A percentile compares a stretch with the other conserved stretches of the same genome.
Conservation (phyloP, 495 filamentous ascomycete species). For the Letharia columbiana region DNA sequence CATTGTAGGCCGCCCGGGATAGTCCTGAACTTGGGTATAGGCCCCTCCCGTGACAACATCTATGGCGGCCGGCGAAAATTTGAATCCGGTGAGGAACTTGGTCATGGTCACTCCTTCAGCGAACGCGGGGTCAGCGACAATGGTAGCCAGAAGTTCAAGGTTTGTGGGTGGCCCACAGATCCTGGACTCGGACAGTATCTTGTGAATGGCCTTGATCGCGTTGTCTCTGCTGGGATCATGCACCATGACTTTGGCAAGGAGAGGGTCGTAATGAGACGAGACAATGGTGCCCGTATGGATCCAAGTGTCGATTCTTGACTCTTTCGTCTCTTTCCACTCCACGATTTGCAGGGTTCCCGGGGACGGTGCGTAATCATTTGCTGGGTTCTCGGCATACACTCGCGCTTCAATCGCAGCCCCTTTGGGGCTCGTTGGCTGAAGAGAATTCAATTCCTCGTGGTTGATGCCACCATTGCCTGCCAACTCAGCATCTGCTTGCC, state of each 20-base stretch:
- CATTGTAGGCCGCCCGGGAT: constrained; percentile 45
- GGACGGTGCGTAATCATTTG: constrained; percentile 46
- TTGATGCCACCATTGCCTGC: constrained; percentile 36
- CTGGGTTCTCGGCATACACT: constrained; percentile 55
- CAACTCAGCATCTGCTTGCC: constrained; percentile 42
- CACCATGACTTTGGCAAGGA: constrained; percentile 56
- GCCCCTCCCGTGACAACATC: constrained; percentile 49
- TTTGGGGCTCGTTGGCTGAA: constrained; percentile 31
- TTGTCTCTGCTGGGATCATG: constrained; percentile 36
- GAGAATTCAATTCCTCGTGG: constrained; percentile 26
- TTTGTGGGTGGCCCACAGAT: constrained; percentile 53
- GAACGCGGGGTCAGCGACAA: constrained; percentile 38
- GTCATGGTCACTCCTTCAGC: constrained; percentile 44
- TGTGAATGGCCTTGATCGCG: constrained; percentile 38
- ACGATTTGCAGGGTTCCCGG: constrained; percentile 51
- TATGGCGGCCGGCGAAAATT: constrained; percentile 42
- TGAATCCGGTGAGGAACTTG: constrained; percentile 43
- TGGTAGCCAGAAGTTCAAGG: constrained; percentile 43
- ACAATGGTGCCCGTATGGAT: constrained; percentile 47
- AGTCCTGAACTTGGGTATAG: constrained; percentile 53
- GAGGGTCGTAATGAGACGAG: constrained; percentile 49
- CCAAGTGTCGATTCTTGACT: constrained; percentile 54
- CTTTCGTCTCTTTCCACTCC: constrained; percentile 37
- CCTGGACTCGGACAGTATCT: constrained; percentile 33
- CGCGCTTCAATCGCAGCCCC: constrained; percentile 51